Evolutionary conservation across 2,329 filamentous ascomycete species (phyloP), one percentile per base, ranked within the genome.

Genomic region (Colletotrichum zoysiae): DNA sequence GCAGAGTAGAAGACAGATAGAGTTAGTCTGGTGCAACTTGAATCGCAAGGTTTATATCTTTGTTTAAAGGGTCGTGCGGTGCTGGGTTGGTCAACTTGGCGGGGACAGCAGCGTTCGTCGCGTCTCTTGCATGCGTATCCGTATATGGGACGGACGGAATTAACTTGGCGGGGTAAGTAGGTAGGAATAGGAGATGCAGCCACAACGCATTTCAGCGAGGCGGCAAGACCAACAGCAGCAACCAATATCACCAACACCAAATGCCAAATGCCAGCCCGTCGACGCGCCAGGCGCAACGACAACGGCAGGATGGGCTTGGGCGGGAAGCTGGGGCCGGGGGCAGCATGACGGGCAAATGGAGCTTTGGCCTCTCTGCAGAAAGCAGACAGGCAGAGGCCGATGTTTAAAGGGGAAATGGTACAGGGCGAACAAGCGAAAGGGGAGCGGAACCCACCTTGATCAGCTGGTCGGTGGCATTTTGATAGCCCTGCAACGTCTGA

Each of bases 391-490:
- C 23, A 33, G 48, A 46, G 38, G 16, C 26, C n/a, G 38, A 60
- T 42, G 46, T 60, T 56, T 60, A 50, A 55, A 60, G 20, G 23
- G 42, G 44, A 65, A 42, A 38, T 14, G 48, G 51, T 30, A 56
- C 65, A 67, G 26, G 42, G 50, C 35, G 62, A 51, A 50, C 44
- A 48, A 73, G 35, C 3, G 46, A 40, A 60, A 23, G 56, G 62
- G 23, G 16, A 48, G 64, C 58, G 30, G 61, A 60, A 76, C 80
- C 53, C 77, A 86, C 87, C 81, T 85, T 84, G 67, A 88, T 84
- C 73, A 89, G 77, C 53, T 81, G 77, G 67, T 87, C 82, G 55
- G 78, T 83, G 18, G 76, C 79, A 48, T 85, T 81, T 60, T 82
- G 80, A 48, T 85, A 82, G 5, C 75, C 62, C 71, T 85, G 83